phyloP scores from a whole-genome alignment of 768 basidiomycete genomes.

The Suillus americanus region DNA sequence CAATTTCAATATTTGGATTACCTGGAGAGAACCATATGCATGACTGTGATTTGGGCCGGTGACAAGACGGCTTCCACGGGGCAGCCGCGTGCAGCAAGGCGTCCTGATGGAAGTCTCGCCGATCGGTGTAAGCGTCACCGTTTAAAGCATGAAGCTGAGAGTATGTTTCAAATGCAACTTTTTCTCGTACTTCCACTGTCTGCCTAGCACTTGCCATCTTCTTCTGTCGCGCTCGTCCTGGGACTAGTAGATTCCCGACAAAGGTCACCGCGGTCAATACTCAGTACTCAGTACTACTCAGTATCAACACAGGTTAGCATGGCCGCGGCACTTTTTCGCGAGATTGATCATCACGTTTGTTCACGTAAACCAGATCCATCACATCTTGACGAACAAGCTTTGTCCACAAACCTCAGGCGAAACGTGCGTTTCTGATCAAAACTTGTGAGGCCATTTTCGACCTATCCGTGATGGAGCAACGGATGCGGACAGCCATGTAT shows the following conservation, averaged over 20 bases:
- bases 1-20: constrained; percentile 17
- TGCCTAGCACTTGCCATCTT: not conserved
- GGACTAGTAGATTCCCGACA: not conserved
- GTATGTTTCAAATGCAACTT: constrained; percentile 5
- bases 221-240: not conserved
- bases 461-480: not conserved
- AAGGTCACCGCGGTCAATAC: not conserved
- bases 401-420: not conserved
- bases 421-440: constrained; percentile 4
- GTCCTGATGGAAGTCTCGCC: constrained; percentile 23
- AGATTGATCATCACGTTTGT: constrained; percentile 4
- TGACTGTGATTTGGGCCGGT: constrained; percentile 12
- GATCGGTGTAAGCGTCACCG: constrained; percentile 14
- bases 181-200: constrained; percentile 1
- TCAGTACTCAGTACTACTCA: not conserved
- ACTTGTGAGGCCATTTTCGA: constrained; percentile 6
- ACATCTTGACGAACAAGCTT: constrained; percentile 8
- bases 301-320: not conserved
- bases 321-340: constrained; percentile 1
- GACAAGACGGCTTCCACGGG: constrained; percentile 23
- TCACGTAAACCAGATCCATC: constrained; percentile 7
- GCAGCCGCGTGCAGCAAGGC: constrained; percentile 31
- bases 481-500: not conserved
- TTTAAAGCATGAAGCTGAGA: constrained; percentile 6
- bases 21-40: constrained; percentile 11